Conservation (phyloP, 495 filamentous ascomycete species). For the Trichocladium antarcticum region DNA sequence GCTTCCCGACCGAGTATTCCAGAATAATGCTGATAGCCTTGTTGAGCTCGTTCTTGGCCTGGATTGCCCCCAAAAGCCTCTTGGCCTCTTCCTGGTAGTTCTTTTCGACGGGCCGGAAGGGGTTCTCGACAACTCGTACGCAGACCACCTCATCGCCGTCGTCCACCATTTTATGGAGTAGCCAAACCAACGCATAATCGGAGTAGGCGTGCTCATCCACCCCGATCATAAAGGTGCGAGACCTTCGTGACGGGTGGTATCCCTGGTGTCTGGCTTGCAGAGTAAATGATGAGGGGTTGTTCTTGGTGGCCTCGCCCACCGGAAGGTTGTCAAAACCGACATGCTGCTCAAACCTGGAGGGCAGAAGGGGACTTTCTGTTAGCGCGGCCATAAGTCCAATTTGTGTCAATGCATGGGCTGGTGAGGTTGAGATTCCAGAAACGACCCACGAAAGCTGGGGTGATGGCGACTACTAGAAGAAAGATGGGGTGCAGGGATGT, state of each 20-base stretch:
- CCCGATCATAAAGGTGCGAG: conserved; percentile 85
- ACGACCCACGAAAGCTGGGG: background rate
- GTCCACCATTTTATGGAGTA: conserved; percentile 88
- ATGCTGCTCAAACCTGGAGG: conserved; percentile 46
- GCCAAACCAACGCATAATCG: conserved; percentile 87
- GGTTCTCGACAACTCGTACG: conserved; percentile 79
- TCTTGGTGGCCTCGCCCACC: conserved; percentile 49
- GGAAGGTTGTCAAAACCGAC: conserved; percentile 95
- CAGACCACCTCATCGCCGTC: conserved; percentile 96
- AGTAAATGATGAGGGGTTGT: conserved; percentile 73
- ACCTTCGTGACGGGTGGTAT: conserved; percentile 72
- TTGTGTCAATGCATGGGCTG: background rate
- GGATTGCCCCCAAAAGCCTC: conserved; percentile 63
- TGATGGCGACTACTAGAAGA: background rate
- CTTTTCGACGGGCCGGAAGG: conserved; percentile 63
- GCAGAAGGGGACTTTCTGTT: conserved; percentile 26
- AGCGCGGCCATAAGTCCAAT: conserved; percentile 34
- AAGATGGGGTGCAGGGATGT: background rate
- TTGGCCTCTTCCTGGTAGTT: conserved; percentile 73
- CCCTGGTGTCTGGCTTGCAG: conserved; percentile 82
- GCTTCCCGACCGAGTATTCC: conserved; percentile 84
- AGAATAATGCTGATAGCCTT: conserved; percentile 79
- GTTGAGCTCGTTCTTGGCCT: conserved; percentile 73
- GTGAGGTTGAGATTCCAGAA: background rate
- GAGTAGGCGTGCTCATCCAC: conserved; percentile 94